These are phyloP conservation scores for Echinochloa phyllopogon DNA, from an alignment of 176 grass and related monocot genomes.

Conservation along the genomic window DNA sequence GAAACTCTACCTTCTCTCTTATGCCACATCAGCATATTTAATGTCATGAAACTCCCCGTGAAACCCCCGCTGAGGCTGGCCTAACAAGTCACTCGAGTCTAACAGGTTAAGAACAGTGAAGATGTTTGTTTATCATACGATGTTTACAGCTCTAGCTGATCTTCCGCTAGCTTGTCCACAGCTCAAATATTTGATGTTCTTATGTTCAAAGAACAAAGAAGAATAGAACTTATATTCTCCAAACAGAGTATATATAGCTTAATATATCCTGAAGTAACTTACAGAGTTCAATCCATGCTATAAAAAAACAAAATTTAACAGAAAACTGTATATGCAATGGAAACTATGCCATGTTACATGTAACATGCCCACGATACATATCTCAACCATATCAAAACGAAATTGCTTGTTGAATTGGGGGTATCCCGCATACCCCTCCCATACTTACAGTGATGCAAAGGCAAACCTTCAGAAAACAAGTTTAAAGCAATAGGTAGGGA, in stretches of 20 bases:
- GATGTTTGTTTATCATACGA: background rate
- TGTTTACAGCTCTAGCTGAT: constrained; percentile 18
- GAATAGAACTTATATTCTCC: background rate
- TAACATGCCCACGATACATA: background rate
- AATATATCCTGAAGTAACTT: background rate
- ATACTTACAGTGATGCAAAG: constrained; percentile 3
- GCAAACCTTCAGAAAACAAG: background rate
- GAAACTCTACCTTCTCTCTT: too few relatives aligned
- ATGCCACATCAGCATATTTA: too few relatives aligned
- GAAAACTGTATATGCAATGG: background rate
- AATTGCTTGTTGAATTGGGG: background rate
- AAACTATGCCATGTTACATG: background rate
- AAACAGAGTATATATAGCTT: background rate
- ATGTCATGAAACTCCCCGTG: too few relatives aligned
- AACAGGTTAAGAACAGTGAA: background rate
- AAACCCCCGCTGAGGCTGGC: too few relatives aligned
- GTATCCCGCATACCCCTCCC: background rate
- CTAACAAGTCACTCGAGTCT: background rate
- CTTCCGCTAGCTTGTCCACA: background rate
- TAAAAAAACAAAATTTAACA: background rate
- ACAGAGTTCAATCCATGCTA: background rate
- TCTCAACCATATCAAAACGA: background rate
- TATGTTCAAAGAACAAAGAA: background rate
- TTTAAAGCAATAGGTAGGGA: background rate
- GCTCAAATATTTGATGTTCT: background rate